These are phyloP conservation scores for Candolleomyces aberdarensis DNA, from an alignment of 768 basidiomycete genomes.

Conservation along the genomic window DNA sequence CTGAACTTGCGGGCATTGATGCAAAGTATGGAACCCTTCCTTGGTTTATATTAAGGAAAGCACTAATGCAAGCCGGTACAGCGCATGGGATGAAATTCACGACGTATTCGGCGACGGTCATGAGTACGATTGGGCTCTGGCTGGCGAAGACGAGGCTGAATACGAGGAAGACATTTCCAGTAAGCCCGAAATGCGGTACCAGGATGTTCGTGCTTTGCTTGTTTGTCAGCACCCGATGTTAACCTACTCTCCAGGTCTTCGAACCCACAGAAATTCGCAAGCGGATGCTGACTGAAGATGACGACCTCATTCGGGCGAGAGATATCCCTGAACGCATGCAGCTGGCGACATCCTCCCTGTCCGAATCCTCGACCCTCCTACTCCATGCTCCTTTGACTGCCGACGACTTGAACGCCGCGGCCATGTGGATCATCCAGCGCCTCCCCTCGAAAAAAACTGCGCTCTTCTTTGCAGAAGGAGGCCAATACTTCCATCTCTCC, in stretches of 20 bases:
- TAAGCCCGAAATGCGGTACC: conserved; percentile 78
- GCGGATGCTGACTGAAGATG: conserved; percentile 86
- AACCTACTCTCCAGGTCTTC: conserved; percentile 65
- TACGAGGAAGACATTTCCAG: conserved; percentile 35
- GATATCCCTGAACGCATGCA: conserved; percentile 98
- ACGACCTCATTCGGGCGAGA: conserved; percentile 84
- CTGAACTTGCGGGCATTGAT: conserved; percentile 77
- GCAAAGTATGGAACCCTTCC: conserved; percentile 57
- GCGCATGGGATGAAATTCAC: conserved; percentile 93
- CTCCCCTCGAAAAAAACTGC: conserved; percentile 67
- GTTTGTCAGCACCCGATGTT: conserved; percentile 7
- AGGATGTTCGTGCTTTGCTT: conserved; percentile 56
- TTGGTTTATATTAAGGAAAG: conserved; percentile 2
- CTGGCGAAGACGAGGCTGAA: conserved; percentile 68
- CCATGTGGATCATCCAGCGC: conserved; percentile 84
- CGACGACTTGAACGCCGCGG: conserved; percentile 74
- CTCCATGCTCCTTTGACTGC: conserved; percentile 62
- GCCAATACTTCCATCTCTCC: conserved; percentile 56
- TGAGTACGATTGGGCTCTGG: conserved; percentile 94
- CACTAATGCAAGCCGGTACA: conserved; percentile 27
- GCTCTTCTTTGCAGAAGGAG: conserved; percentile 69
- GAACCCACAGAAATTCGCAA: conserved; percentile 95
- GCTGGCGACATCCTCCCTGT: conserved; percentile 82
- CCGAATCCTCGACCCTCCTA: conserved; percentile 57
- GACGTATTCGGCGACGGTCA: conserved; percentile 96